Percentiles rank a stretch among this genome's conserved stretches.
Conservation (phyloP, 441 rosid species). For the Croton laevigatus region DNA sequence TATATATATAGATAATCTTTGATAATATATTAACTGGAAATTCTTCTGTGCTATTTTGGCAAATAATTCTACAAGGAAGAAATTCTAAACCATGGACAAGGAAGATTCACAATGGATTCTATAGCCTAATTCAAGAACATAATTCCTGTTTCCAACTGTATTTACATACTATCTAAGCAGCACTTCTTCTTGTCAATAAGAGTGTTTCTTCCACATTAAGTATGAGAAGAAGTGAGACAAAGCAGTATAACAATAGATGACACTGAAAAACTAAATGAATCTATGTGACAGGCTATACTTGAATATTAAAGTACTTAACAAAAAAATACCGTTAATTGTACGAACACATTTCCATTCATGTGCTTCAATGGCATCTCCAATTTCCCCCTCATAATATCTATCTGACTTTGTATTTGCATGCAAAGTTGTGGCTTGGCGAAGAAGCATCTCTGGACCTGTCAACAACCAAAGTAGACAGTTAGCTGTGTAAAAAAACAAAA, state of each 20-base stretch:
- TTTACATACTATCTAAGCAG: neutral
- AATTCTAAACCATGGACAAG: neutral
- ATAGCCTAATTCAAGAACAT: neutral
- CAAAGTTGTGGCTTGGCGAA: slow-evolving; percentile 69
- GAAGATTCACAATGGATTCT: neutral
- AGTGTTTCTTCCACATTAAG: neutral
- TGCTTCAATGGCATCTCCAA: slow-evolving; percentile 91
- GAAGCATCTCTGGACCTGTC: slow-evolving; percentile 85
- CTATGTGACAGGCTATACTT: neutral
- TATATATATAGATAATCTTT: too few species aligned
- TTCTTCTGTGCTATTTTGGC: too few species aligned
- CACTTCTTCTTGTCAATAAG: neutral
- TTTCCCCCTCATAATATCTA: slow-evolving; percentile 58
- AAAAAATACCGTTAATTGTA: slow-evolving; percentile 68
- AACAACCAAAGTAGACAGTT: slow-evolving; percentile 11
- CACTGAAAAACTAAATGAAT: neutral
- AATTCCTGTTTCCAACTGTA: neutral
- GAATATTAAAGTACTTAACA: neutral
- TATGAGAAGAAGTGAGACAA: neutral
- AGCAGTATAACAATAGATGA: neutral
- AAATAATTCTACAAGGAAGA: too few species aligned
- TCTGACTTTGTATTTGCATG: slow-evolving; percentile 34
- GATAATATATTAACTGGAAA: neutral
- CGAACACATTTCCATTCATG: slow-evolving; percentile 95
- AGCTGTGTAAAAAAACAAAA: neutral